These are phyloP conservation scores for Komagataella kurtzmanii DNA, from an alignment of 805 yeast genomes.

Conservation along the genomic window DNA sequence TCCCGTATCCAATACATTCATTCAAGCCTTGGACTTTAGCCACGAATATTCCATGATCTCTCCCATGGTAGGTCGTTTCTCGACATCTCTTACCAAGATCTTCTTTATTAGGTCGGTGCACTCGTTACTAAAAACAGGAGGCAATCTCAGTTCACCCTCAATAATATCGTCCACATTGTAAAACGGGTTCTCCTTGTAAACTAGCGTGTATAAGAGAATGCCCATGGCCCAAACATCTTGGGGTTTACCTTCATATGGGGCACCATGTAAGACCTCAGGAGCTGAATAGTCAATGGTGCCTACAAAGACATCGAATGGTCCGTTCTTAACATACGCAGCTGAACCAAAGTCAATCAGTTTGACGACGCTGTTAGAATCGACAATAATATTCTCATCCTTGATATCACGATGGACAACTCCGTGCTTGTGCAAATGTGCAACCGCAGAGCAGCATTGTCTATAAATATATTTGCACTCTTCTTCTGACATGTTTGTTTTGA, in stretches of 20 bases:
- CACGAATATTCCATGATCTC: slow-evolving; percentile 63
- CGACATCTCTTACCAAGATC: slow-evolving; percentile 58
- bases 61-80: slow-evolving; percentile 58
- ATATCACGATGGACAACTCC: slow-evolving; percentile 94
- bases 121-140: slow-evolving; percentile 45
- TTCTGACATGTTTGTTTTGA: slow-evolving; percentile 71
- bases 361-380: slow-evolving; percentile 65
- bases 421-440: slow-evolving; percentile 80
- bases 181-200: slow-evolving; percentile 91
- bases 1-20: too few species aligned
- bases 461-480: slow-evolving; percentile 66
- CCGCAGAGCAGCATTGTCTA: slow-evolving; percentile 66
- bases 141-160: slow-evolving; percentile 75
- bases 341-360: slow-evolving; percentile 96
- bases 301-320: slow-evolving; percentile 94
- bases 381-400: slow-evolving; percentile 22
- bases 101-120: slow-evolving; percentile 46
- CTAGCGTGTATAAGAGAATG: slow-evolving; percentile 73
- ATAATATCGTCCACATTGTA: slow-evolving; percentile 91
- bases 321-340: slow-evolving; percentile 83
- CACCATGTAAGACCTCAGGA: slow-evolving; percentile 87
- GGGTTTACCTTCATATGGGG: slow-evolving; percentile 81
- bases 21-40: slow-evolving; percentile 20
- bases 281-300: slow-evolving; percentile 98
- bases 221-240: slow-evolving; percentile 98